Base-by-base conservation (phyloP, 2,329 filamentous ascomycete genomes). In the Pseudophaeomoniella oleicola region DNA sequence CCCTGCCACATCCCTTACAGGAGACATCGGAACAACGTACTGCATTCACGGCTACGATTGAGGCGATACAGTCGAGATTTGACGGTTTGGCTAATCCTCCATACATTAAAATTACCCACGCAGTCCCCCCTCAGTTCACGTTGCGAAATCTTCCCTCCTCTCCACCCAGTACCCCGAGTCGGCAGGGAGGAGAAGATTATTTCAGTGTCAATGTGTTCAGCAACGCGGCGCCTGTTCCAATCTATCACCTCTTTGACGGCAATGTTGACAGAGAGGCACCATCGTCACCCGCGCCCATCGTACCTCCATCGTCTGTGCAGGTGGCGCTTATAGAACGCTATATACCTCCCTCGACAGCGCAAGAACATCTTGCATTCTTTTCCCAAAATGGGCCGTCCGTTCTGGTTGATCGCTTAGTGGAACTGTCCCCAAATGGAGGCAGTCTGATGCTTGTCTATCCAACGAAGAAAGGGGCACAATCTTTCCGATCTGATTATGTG, bases 41-140 rank as follows among this genome's bases (percentile, higher is more conserved):
- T 17, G 60, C 72, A 16, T 77, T 75, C 45, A 62, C 62, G 16
- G 58, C 60, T 13, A 58, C 78, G 18, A 67, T 78, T 37, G 60
- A 66, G 39, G 60, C 63, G 3, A 64, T 78, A 1, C 71, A 75
- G 48, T 57, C 64, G 27, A 60, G 61, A 15, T 64, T 69, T 10
- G 60, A 66, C 16, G 36, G 33, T 4, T 51, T 60, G 3, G 63
- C 60, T 34, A 61, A 65, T 11, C 71, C 66, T 0, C 65, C 66
- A 2, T 78, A 73, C 59, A 75, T 78, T 53, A 75, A 75, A 40
- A 67, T 78, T 35, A 75, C 72, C 37, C 73, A 78, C 47, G 74
- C 73, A 1, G 69, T 77, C 1, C 72, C 72, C 6, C 69, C 71
- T 30, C 68, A 69, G 36, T 77, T 75, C 55, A 76, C 67, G 38